These are phyloP conservation scores for Prosopis cineraria DNA, from an alignment of 306 rosid genomes.

Conservation along the genomic window DNA sequence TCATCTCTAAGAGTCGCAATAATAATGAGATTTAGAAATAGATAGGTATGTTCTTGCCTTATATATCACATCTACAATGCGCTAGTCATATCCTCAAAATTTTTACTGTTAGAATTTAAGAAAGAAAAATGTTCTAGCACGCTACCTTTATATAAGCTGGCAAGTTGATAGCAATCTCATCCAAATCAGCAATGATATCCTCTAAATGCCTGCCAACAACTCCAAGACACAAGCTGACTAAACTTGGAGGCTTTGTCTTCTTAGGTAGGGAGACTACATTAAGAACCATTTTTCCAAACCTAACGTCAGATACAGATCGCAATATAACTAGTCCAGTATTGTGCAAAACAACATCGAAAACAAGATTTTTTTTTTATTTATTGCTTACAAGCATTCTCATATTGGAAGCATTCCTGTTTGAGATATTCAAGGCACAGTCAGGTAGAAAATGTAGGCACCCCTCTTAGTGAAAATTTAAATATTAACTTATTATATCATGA, in stretches of 20 bases:
- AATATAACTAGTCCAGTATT: neutral
- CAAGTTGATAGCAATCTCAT: conserved; percentile 61
- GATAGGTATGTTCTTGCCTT: neutral
- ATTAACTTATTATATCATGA: too few species aligned
- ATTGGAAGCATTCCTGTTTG: too few species aligned
- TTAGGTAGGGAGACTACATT: conserved; percentile 47
- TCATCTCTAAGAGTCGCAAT: neutral
- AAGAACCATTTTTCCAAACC: conserved; percentile 4
- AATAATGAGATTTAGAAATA: neutral
- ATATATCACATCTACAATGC: neutral
- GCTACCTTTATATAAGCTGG: conserved; percentile 82
- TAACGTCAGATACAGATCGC: conserved; percentile 2
- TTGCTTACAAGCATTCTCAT: too few species aligned
- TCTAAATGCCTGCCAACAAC: conserved; percentile 81
- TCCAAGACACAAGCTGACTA: conserved; percentile 78
- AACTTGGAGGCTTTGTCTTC: conserved; percentile 63
- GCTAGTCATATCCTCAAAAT: neutral
- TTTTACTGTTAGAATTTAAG: neutral
- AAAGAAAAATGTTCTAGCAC: conserved; percentile 17
- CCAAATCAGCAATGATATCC: conserved; percentile 74
- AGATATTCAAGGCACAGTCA: too few species aligned
- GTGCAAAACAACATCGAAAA: too few species aligned
- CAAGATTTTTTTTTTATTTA: too few species aligned
- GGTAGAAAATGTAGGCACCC: too few species aligned
- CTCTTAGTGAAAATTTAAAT: too few species aligned